Evolutionary conservation across 2,329 filamentous ascomycete species (phyloP).

Genomic region (Diatrype stigma): DNA sequence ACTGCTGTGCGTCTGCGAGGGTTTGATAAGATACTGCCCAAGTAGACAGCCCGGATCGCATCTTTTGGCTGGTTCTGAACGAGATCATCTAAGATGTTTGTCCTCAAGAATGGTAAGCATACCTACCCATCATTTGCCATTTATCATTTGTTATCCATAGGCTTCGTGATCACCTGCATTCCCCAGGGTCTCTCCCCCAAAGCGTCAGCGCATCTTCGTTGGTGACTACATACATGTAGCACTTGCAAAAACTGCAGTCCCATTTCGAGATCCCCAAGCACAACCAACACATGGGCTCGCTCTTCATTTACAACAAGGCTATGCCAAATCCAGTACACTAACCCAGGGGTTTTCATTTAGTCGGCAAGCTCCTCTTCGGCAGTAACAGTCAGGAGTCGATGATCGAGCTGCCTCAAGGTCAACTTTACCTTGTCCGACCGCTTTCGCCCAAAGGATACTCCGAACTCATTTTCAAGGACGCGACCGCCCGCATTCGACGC

Average conservation of each 20-base stretch:
- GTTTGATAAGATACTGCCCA: too few species aligned
- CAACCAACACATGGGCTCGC: too few species aligned
- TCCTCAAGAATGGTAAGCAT: conserved; percentile 37
- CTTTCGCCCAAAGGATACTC: conserved; percentile 96
- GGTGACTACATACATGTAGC: too few species aligned
- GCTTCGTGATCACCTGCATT: background rate
- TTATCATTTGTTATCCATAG: too few species aligned
- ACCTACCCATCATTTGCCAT: background rate
- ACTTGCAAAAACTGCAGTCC: too few species aligned
- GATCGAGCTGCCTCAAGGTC: conserved; percentile 90
- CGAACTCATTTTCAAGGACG: conserved; percentile 98
- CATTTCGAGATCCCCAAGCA: too few species aligned
- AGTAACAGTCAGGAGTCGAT: conserved; percentile 82
- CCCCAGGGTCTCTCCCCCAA: background rate
- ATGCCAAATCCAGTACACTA: background rate
- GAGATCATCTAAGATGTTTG: conserved; percentile 32
- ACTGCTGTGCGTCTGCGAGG: too few species aligned
- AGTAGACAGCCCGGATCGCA: too few species aligned
- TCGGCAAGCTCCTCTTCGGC: conserved; percentile 91
- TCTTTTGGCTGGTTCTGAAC: too few species aligned
- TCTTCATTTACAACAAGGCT: conserved; percentile 5
- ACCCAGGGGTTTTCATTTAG: conserved; percentile 38
- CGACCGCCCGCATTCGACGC: conserved; percentile 82
- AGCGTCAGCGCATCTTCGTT: too few species aligned
- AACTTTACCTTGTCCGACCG: conserved; percentile 94